Percentiles rank a stretch among this genome's conserved stretches.
These are phyloP conservation scores for Sherardia arvensis DNA, from an alignment of 257 asterid genomes.

Conservation along the genomic window DNA sequence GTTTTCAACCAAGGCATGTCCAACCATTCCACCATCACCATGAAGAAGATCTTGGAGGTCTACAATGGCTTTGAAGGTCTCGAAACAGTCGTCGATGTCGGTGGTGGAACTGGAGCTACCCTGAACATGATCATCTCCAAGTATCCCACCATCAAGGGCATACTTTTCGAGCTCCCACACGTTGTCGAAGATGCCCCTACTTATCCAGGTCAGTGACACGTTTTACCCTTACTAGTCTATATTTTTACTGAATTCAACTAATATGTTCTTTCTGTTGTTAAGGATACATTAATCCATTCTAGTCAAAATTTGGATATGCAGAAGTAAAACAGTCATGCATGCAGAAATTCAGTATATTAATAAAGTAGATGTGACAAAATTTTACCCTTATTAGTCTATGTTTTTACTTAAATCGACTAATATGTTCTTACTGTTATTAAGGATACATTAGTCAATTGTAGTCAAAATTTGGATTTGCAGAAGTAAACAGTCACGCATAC, in stretches of 20 bases:
- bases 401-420: neutral
- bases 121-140: constrained; percentile 60
- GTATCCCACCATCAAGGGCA: constrained; percentile 54
- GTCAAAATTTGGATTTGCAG: no score
- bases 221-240: neutral
- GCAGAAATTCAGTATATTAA: no score
- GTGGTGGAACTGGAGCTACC: constrained; percentile 82
- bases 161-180: constrained; percentile 77
- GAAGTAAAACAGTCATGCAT: no score
- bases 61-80: constrained; percentile 67
- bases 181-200: constrained; percentile 66
- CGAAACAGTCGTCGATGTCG: constrained; percentile 73
- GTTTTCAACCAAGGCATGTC: constrained; percentile 84
- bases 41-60: constrained; percentile 61
- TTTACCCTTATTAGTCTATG: neutral
- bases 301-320: no score
- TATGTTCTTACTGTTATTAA: no score
- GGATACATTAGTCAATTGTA: no score
- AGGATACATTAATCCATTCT: no score
- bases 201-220: constrained; percentile 39
- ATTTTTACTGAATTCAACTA: neutral
- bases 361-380: no score
- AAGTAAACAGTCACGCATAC: no score
- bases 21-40: constrained; percentile 51
- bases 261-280: no score